Evolutionary conservation across 164 flowering plant species (phyloP), one percentile per base, ranked within the genome.

Genomic region (Vitis labrusca): DNA sequence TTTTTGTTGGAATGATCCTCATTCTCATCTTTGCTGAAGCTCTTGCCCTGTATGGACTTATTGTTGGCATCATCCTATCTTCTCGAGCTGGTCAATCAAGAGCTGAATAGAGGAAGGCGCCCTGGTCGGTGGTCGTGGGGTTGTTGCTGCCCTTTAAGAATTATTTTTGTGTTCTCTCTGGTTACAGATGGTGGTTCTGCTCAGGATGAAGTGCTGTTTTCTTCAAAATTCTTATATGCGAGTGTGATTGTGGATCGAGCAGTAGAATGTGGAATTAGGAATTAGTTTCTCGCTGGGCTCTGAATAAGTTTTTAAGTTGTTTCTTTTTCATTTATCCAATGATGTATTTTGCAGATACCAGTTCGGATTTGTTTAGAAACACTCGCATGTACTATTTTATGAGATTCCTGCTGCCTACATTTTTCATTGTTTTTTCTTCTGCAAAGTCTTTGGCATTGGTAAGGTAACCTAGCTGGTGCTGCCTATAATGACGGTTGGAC

Each of bases 1-100:
- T 91, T 60, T 89, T 91, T 67, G 93, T 89, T 68, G 93, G 96
- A 23, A 91, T 89, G 96, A 88, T 91, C 66, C 93, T 91, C 69
- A 91, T 91, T 74, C 96, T 91, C 75, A 91, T 91, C 71, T 91
- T 91, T 75, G 95, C 95, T 72, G 95, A 90, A 81, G 95, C 95
- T 0, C 80, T 90, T 68, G 96, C 93, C 47, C 70, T 91, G 44
- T 91, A 91, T 66, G 96, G 96, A 30, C 90, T 91, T 70, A 89
- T 91, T 78, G 96, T 91, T 65, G 96, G 96, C 69, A 91, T 91
- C 78, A 91, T 91, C 79, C 87, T 91, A 49, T 91, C 93, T 27
- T 91, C 96, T 57, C 85, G 93, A 67, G 93, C 96, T 73, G 93
- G 96, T 62, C 96, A 91, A 73, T 91, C 96, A 32, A 85, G 96